Evolutionary conservation across 1,284 basidiomycete species (phyloP), one percentile per base, ranked within the genome.

Genomic region (Boletus smithii): DNA sequence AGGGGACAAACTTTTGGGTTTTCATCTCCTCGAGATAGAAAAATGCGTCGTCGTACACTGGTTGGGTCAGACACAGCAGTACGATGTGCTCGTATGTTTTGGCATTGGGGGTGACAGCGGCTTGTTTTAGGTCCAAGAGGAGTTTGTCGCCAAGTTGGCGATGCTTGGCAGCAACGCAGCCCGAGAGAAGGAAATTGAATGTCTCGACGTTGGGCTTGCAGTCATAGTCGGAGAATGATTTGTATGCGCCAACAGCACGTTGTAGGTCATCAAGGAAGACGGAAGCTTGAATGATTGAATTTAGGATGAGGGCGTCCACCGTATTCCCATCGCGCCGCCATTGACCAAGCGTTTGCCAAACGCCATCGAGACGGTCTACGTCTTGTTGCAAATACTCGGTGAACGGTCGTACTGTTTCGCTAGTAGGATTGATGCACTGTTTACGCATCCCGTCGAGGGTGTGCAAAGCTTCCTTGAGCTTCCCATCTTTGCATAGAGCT

Each of bases 21-120:
- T 93, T 92, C 85, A 91, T 88, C 70, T 90, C 85, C 62, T 93
- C 90, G 26, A 94, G 76, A 65, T 88, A 91, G 66, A 82, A 85
- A 70, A 94, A 94, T 0, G 90, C 89, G 57, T 91, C 86, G 60
- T 93, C 90, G 66, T 91, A 94, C 3, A 70, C 73, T 11, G 75
- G 63, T 58, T 89, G 85, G 1, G 81, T 81, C 17, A 91, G 73
- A 60, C 81, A 85, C 3, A 93, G 75, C 13, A 70, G 56, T 51
- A 93, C 78, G 66, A 91, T 73, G 31, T 74, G 70, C 54, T 82
- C 78, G 66, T 84, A 91, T 5, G 83, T 88, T 36, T 69, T 67
- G 31, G 63, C 65, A 58, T 85, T 73, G 10, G 83, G 81, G 39
- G 70, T 66, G 49, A 90, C 58, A 26, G 67, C 68, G 7, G 71